Evolutionary conservation across 768 basidiomycete genomes (phyloP), one percentile per base, ranked within the genome.

Genomic region (Termitomyces sp.): DNA sequence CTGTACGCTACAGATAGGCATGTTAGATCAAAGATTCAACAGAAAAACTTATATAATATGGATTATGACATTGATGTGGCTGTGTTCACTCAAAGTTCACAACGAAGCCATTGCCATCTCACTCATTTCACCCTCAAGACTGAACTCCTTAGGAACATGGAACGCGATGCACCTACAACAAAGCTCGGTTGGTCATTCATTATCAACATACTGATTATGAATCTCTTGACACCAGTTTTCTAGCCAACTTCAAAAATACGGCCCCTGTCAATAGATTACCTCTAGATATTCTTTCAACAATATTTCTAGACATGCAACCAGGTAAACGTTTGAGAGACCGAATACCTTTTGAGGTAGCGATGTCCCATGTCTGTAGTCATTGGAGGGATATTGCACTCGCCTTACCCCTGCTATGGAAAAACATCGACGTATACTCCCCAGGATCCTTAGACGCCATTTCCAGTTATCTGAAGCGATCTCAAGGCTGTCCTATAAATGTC

Each of bases 351-450:
- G 72, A 74, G 58, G 70, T 79, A n/a, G 21, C 62, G 12, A 55
- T 75, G 15, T 73, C 72, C 38, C 76, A 78, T 54, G 75, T 79
- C 40, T 78, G 71, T n/a, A 54, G 54, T 17, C 65, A 63, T 46
- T 79, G 77, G 76, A 69, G 78, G 45, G 62, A 61, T 3, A 59
- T 71, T 15, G 74, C 73, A 1, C 51, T 75, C 24, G 59, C 62
- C 14, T 71, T 68, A 5, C 70, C 74, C 2, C 49, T 60, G 5
- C 65, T 80, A 6, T 80, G 79, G 78, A 70, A 56, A 45, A 67
- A 65, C 21, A 68, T 78, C 41, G 54, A 65, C 37, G 65, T 73
- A 28, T 68, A 64, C 32, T 68, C 71, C 2, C 58, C 51, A 17
- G 45, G 58, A 9, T 71, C 71, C 21, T 30, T 64, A 11, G 61